Evolutionary conservation across 2,329 filamentous ascomycete species (phyloP), one percentile per base, ranked within the genome.

Genomic region (Calonectria ilicicola): DNA sequence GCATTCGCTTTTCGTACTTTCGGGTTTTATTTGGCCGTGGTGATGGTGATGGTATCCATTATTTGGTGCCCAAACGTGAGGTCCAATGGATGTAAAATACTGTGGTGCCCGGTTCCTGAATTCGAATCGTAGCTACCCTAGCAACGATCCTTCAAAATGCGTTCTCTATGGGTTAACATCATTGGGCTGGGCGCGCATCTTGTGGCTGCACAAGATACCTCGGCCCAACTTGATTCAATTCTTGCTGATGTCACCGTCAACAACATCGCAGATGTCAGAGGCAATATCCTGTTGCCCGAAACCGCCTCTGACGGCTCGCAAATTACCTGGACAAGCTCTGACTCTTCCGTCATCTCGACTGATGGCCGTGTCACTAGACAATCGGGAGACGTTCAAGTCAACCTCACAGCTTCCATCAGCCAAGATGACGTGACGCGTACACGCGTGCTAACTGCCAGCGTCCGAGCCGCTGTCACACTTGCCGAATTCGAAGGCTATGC

Each of bases 401-500:
- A 78, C 3, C 79, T 86, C 6, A 84, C 81, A 15, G 85, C 84
- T 2, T 81, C 81, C 0, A 81, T 85, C 38, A 74, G 67, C 9
- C 17, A 71, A 1, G 74, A 80, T 6, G 74, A 80, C 14, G 73
- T 78, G 3, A 64, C 73, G 0, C 74, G 73, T 14, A 77, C 83
- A 44, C 82, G 83, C 4, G 78, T 78, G 0, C 80, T 85, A 38
- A 80, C 76, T 17, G 83, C 84, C 23, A 82, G 80, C 3, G 82
- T 86, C 19, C 79, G 79, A 21, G 79, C 78, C n/a, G 81, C 82
- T 3, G 79, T 76, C 1, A 72, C 79, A 1, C 72, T 83, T 0
- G 84, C 82, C 0, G 76, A 80, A 0, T 82, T 83, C 35, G 83
- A 86, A 53, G 88, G 86, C 6, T 90, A 90, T 72, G 85, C 85